Evolutionary conservation across 768 basidiomycete genomes (phyloP).

Genomic region (Auriscalpium orientale): DNA sequence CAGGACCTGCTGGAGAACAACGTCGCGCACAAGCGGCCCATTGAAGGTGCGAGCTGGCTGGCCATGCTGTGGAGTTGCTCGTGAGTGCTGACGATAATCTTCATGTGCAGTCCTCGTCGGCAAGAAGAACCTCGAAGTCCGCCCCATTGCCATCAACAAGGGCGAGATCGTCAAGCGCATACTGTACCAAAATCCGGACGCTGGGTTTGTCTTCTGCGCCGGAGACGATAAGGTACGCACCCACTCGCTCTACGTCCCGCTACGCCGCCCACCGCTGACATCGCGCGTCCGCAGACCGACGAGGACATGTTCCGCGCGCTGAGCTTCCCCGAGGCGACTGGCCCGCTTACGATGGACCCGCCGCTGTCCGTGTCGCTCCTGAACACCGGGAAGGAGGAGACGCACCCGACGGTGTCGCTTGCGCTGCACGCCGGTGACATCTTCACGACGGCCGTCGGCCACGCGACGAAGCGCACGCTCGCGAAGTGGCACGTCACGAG

Average conservation of each 20-base stretch:
- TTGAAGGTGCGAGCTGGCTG: conserved; percentile 58
- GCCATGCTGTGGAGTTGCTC: neutral
- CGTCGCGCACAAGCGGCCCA: conserved; percentile 85
- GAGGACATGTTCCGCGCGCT: conserved; percentile 99
- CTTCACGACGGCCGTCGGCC: conserved; percentile 93
- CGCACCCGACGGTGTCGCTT: conserved; percentile 47
- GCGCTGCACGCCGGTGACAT: conserved; percentile 59
- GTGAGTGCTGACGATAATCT: neutral
- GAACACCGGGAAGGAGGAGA: conserved; percentile 20
- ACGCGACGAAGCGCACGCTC: conserved; percentile 80
- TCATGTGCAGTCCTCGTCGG: conserved; percentile 69
- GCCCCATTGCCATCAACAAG: conserved; percentile 95
- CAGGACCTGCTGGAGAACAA: conserved; percentile 95
- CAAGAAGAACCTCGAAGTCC: conserved; percentile 97
- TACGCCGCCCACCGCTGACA: neutral
- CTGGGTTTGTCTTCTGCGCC: conserved; percentile 95
- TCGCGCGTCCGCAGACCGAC: conserved; percentile 57
- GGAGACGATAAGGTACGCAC: conserved; percentile 86
- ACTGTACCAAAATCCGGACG: conserved; percentile 86
- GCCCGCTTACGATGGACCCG: conserved; percentile 35
- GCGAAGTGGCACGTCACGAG: conserved; percentile 91
- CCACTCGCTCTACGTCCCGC: no score
- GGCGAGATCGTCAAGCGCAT: conserved; percentile 97
- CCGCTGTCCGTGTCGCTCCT: conserved; percentile 44
- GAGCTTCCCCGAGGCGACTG: conserved; percentile 36